Conservation (phyloP, 768 basidiomycete genomes). For the Phaeotremella fagi region DNA sequence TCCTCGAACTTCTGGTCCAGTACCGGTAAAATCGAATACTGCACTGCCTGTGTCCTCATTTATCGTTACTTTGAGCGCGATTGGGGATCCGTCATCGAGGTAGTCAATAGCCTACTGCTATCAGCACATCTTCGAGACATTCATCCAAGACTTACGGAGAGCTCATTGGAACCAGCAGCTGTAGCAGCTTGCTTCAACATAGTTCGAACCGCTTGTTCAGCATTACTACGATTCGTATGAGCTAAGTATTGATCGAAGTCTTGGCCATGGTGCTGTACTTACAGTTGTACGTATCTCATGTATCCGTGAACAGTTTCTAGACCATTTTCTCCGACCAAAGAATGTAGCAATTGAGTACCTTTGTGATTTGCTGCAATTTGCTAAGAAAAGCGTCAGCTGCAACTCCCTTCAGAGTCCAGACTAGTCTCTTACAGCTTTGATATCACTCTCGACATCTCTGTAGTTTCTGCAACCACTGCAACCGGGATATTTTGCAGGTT, state of each 20-base stretch:
- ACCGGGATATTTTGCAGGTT: constrained; percentile 26
- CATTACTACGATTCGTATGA: constrained; percentile 55
- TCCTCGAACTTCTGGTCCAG: constrained; percentile 49
- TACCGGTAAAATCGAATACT: constrained; percentile 66
- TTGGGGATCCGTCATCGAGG: constrained; percentile 43
- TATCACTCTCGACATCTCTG: constrained; percentile 30
- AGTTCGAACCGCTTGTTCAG: constrained; percentile 75
- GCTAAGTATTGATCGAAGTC: neutral
- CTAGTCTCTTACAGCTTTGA: constrained; percentile 16
- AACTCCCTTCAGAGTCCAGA: neutral
- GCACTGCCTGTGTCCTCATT: constrained; percentile 69
- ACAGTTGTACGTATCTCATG: constrained; percentile 58
- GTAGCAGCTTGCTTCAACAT: constrained; percentile 65
- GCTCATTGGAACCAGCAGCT: constrained; percentile 53
- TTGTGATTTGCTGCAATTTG: constrained; percentile 63
- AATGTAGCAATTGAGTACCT: constrained; percentile 76
- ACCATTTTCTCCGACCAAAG: constrained; percentile 78
- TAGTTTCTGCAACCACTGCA: constrained; percentile 36
- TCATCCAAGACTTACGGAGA: neutral
- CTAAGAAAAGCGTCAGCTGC: constrained; percentile 1
- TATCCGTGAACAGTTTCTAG: constrained; percentile 82
- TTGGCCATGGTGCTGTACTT: too few species aligned
- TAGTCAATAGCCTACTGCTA: constrained; percentile 62
- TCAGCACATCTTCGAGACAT: neutral
- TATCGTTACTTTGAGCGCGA: constrained; percentile 65